A percentile compares a stretch with the other conserved stretches of the same genome.
phyloP scores from a whole-genome alignment of 768 basidiomycete genomes.

The Kwoniella dendrophila region DNA sequence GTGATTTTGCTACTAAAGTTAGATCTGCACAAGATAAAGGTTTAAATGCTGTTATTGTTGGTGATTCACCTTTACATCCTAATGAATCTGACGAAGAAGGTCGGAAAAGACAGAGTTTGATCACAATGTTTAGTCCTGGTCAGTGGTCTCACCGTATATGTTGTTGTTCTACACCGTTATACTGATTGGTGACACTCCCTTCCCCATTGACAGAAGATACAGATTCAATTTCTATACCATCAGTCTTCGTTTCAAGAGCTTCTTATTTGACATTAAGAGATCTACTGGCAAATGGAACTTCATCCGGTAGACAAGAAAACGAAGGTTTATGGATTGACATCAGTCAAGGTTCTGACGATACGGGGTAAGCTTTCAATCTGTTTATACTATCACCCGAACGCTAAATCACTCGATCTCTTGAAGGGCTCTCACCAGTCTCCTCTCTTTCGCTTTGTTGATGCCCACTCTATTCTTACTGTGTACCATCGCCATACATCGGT shows the following conservation, averaged over 20 bases:
- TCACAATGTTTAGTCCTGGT: slow-evolving; percentile 94
- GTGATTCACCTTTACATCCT: slow-evolving; percentile 69
- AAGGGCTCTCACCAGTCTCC: slow-evolving; percentile 55
- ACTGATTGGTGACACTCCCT: background rate
- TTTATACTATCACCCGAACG: background rate
- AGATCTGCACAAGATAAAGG: slow-evolving; percentile 70
- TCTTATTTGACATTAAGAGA: slow-evolving; percentile 72
- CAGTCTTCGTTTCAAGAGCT: slow-evolving; percentile 83
- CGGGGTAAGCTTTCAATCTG: slow-evolving; percentile 32
- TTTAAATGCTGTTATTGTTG: slow-evolving; percentile 87
- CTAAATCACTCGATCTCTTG: background rate
- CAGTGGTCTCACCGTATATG: slow-evolving; percentile 35
- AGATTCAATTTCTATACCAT: slow-evolving; percentile 77
- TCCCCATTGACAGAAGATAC: slow-evolving; percentile 64
- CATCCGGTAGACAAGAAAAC: slow-evolving; percentile 58
- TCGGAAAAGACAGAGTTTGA: slow-evolving; percentile 65
- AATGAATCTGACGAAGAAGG: slow-evolving; percentile 52
- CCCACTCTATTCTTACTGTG: slow-evolving; percentile 86
- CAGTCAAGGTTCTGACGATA: slow-evolving; percentile 42
- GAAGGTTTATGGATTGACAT: slow-evolving; percentile 52
- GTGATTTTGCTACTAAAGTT: slow-evolving; percentile 87
- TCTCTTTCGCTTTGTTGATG: slow-evolving; percentile 78
- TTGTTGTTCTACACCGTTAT: too few species aligned
- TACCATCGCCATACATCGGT: slow-evolving; percentile 84
- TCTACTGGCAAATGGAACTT: slow-evolving; percentile 74